These are phyloP conservation scores for Kwoniella heveanensis DNA, from an alignment of 768 basidiomycete species.

Conservation along the genomic window DNA sequence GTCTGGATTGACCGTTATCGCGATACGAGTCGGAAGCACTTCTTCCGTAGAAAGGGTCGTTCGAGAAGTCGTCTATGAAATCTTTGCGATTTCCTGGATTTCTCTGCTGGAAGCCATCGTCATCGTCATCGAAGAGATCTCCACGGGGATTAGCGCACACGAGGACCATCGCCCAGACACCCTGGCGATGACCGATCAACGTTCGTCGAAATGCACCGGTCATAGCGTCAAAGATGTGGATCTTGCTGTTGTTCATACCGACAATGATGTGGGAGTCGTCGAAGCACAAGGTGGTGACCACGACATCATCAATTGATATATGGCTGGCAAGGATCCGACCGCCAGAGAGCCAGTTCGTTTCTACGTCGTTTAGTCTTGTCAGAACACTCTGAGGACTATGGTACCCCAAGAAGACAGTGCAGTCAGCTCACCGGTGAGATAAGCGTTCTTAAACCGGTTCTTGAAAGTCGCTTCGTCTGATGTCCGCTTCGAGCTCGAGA, in stretches of 20 bases:
- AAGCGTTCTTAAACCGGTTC: slow-evolving; percentile 71
- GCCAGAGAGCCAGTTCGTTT: slow-evolving; percentile 77
- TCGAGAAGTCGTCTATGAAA: background rate
- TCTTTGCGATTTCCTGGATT: background rate
- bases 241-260: slow-evolving; percentile 79
- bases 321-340: slow-evolving; percentile 72
- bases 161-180: slow-evolving; percentile 90
- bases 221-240: slow-evolving; percentile 79
- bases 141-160: slow-evolving; percentile 60
- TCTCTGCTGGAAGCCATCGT: slow-evolving; percentile 54
- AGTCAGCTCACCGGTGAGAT: slow-evolving; percentile 66
- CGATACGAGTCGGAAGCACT: slow-evolving; percentile 24
- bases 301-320: slow-evolving; percentile 62
- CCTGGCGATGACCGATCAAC: slow-evolving; percentile 78
- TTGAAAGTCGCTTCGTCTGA: slow-evolving; percentile 60
- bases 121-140: slow-evolving; percentile 2
- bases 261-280: slow-evolving; percentile 83
- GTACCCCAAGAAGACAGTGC: too few species aligned
- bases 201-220: slow-evolving; percentile 77
- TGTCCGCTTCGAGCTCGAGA: background rate
- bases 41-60: slow-evolving; percentile 9
- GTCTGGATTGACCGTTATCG: slow-evolving; percentile 33
- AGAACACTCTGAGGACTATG: slow-evolving; percentile 10
- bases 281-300: slow-evolving; percentile 84
- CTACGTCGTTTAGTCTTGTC: slow-evolving; percentile 57